phyloP scores from a whole-genome alignment of 108 stramenopile species.

The Nannochloropsis salina region DNA sequence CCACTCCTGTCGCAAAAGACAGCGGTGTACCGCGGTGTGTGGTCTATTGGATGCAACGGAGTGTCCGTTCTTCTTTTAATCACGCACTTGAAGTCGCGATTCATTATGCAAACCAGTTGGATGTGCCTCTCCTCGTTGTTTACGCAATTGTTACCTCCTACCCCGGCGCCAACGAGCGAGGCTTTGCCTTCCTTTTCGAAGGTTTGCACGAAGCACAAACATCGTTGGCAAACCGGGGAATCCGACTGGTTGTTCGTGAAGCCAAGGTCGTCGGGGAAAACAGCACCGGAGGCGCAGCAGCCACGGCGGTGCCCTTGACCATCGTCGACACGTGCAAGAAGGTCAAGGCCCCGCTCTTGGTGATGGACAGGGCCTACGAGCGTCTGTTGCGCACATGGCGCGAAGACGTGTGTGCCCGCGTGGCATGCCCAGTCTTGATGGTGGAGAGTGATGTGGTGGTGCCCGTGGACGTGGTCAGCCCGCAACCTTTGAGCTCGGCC shows the following conservation, averaged over 20 bases:
- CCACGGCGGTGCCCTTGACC: neutral
- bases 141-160: neutral
- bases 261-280: neutral
- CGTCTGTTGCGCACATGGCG: conserved; percentile 22
- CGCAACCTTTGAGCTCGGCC: neutral
- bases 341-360: conserved; percentile 6
- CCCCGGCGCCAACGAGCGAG: neutral
- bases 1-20: no score
- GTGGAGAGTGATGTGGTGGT: conserved; percentile 29
- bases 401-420: neutral
- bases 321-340: neutral
- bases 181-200: conserved; percentile 15
- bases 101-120: neutral
- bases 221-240: neutral
- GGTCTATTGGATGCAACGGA: conserved; percentile 9
- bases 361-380: conserved; percentile 21
- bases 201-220: neutral
- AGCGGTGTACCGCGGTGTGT: neutral
- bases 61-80: conserved; percentile 1
- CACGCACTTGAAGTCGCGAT: neutral
- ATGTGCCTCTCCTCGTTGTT: neutral
- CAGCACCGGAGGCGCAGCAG: neutral
- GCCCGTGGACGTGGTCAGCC: neutral
- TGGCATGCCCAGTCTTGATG: conserved; percentile 5
- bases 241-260: conserved; percentile 12